These are phyloP conservation scores for Phlyctochytrium bullatum DNA, from an alignment of 192 early-diverging fungal species.

Conservation along the genomic window DNA sequence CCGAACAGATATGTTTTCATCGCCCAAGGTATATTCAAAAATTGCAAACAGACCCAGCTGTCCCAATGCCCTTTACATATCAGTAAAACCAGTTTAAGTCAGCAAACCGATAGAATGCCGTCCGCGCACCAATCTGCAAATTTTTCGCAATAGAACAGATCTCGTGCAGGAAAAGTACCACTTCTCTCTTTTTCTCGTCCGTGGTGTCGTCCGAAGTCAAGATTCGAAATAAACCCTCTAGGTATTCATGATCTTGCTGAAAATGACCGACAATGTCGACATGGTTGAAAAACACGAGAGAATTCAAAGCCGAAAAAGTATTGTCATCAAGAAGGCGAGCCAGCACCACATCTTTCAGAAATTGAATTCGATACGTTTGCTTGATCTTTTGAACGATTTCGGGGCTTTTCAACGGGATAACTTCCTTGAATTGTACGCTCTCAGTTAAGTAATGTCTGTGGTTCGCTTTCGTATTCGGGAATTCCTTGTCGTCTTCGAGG, in stretches of 20 bases:
- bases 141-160: conserved; percentile 72
- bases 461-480: conserved; percentile 65
- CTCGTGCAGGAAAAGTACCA: conserved; percentile 77
- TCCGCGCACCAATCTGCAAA: conserved; percentile 59
- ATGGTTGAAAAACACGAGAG: conserved; percentile 79
- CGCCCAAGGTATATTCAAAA: conserved; percentile 67
- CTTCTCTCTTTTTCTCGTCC: conserved; percentile 65
- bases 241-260: conserved; percentile 63
- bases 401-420: conserved; percentile 75
- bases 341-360: conserved; percentile 82
- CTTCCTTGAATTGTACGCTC: conserved; percentile 52
- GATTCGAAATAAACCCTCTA: conserved; percentile 70
- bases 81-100: conserved; percentile 1
- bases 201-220: conserved; percentile 39
- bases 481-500: conserved; percentile 69
- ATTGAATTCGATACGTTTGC: conserved; percentile 83
- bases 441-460: conserved; percentile 70
- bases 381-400: conserved; percentile 76
- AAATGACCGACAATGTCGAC: conserved; percentile 79
- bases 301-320: conserved; percentile 68
- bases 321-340: conserved; percentile 74
- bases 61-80: conserved; percentile 63
- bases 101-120: conserved; percentile 62
- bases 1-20: conserved; percentile 55
- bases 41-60: conserved; percentile 78